A percentile compares a stretch with the other conserved stretches of the same genome.
These are phyloP conservation scores for Tetrastigma voinierianum DNA, from an alignment of 164 flowering plant species.

Conservation along the genomic window DNA sequence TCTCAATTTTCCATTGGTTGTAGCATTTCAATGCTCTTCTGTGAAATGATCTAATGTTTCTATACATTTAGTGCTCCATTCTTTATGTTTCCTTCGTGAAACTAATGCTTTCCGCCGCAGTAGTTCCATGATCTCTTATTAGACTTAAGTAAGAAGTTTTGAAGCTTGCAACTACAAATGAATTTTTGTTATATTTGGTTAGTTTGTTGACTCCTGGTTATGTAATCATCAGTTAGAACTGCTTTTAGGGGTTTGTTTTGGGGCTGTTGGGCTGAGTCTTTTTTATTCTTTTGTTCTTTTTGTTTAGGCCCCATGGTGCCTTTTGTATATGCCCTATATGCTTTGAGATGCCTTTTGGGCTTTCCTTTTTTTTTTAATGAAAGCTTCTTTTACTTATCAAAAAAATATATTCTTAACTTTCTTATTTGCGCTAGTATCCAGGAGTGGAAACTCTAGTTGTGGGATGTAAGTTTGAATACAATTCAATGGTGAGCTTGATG, in stretches of 20 bases:
- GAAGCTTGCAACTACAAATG: not conserved
- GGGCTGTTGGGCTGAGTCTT: too few relatives aligned
- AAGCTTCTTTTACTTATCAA: too few relatives aligned
- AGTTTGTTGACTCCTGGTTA: too few relatives aligned
- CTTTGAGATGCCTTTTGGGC: too few relatives aligned
- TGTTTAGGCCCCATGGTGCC: too few relatives aligned
- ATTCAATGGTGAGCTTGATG: conserved; percentile 55
- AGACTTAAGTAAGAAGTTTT: not conserved
- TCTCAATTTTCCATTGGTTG: not conserved
- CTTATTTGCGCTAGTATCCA: conserved; percentile 19
- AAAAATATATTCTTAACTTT: conserved; percentile 1
- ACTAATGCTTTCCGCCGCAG: not conserved
- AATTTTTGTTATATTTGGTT: not conserved
- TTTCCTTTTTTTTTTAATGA: too few relatives aligned
- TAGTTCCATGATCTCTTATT: not conserved
- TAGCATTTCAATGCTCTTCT: too few relatives aligned
- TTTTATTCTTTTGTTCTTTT: too few relatives aligned
- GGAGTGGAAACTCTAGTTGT: conserved; percentile 78
- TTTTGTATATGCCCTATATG: too few relatives aligned
- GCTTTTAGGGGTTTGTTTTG: too few relatives aligned
- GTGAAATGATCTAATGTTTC: not conserved
- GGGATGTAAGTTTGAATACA: conserved; percentile 67
- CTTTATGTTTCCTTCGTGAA: not conserved
- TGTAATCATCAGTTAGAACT: too few relatives aligned
- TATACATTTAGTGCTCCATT: not conserved